Evolutionary conservation across 805 yeast species (phyloP), one percentile per base, ranked within the genome.

Genomic region (Starmerella apis): DNA sequence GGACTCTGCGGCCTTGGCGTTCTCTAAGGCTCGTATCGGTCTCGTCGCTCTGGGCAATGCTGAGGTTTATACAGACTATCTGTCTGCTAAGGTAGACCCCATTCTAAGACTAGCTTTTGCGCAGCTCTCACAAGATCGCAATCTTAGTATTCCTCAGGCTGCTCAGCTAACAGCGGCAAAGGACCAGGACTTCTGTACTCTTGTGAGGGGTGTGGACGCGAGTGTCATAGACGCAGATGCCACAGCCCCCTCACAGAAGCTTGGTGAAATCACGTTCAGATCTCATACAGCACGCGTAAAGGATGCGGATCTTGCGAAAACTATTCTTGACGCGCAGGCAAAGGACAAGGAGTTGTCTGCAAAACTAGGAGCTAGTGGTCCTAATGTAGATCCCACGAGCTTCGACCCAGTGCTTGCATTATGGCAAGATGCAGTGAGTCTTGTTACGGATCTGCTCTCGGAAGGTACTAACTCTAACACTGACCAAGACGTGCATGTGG

Each of bases 301-400:
- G 53, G 85, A 85, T 56, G 82, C 85, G 46, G 86, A 85, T 53
- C 71, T 86, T 41, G 84, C 94, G 0, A 75, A 60, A 25, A 59
- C 63, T 8, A 55, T 69, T 19, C 42, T 58, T 14, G 48, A 53
- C 6, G 70, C 71, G 1, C 57, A 57, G 37, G 49, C 49, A 3
- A 47, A 49, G 23, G 65, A 64, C 35, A 42, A 42, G 16, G 41
- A 44, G 6, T 55, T 64, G 11, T 28, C 46, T 19, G 41, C 39
- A 4, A 47, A 31, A 27, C 38, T 51, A 13, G 31, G 42, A 11
- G 43, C 31, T 19, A 47, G 45, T 14, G 44, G 49, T 3, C 19
- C 41, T 7, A 24, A n/a, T 25, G 28, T 18, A n/a, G 50, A 24
- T 1, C 38, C 42, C 10, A 36, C 33, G n/a, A 30, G 19, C 92